Evolutionary conservation across 139 green algal genomes (phyloP).

Genomic region (Nannochloris sp.): DNA sequence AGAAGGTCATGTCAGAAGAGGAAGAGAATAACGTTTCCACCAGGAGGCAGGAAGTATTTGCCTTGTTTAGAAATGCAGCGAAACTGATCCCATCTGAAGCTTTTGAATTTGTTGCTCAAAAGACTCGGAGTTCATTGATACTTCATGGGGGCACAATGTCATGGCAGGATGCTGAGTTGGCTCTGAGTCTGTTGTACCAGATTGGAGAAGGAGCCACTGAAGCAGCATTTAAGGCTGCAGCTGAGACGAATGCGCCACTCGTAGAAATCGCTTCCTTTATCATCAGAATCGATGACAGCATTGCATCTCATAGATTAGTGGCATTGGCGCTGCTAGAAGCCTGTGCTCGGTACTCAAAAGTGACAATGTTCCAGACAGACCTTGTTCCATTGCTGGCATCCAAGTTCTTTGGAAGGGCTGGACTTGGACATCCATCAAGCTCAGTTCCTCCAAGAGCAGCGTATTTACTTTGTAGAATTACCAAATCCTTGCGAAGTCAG

Average conservation of each 20-base stretch:
- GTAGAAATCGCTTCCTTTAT: conserved; percentile 35
- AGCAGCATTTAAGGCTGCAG: conserved; percentile 43
- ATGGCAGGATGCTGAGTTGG: conserved; percentile 67
- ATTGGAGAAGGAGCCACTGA: conserved; percentile 71
- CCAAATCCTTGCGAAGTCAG: conserved; percentile 48
- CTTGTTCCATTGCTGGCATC: conserved; percentile 25
- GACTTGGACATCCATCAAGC: conserved; percentile 19
- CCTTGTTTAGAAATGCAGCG: conserved; percentile 65
- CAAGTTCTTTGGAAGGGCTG: conserved; percentile 21
- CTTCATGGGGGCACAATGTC: background rate
- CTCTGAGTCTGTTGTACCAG: conserved; percentile 69
- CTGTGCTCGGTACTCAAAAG: conserved; percentile 37
- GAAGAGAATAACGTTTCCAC: conserved; percentile 51
- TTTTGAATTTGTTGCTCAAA: conserved; percentile 39
- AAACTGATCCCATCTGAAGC: conserved; percentile 43
- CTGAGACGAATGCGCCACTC: conserved; percentile 33
- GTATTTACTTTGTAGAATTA: conserved; percentile 77
- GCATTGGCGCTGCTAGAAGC: conserved; percentile 62
- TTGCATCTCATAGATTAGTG: conserved; percentile 56
- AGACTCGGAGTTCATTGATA: conserved; percentile 29
- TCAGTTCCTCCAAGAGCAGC: conserved; percentile 38
- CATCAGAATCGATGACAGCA: conserved; percentile 39
- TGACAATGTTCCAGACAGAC: background rate
- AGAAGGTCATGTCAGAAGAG: conserved; percentile 43
- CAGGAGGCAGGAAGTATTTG: conserved; percentile 67